A percentile compares a stretch with the other conserved stretches of the same genome.
phyloP scores from a whole-genome alignment of 345 rosid genomes.

The Eucalyptus regnans region DNA sequence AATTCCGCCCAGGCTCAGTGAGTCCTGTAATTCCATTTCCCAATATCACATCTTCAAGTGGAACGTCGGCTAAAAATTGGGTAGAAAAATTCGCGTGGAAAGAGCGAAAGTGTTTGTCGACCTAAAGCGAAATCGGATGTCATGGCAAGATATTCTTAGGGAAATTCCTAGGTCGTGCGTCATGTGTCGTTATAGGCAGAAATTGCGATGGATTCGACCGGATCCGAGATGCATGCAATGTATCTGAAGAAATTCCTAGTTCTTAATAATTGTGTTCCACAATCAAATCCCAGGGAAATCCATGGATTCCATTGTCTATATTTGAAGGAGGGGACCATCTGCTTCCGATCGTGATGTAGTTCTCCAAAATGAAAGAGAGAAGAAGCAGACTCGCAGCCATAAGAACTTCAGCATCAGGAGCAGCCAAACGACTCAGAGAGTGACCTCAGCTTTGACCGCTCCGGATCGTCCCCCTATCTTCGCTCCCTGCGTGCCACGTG shows the following conservation, averaged over 20 bases:
- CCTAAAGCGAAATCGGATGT: background rate
- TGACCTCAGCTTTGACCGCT: background rate
- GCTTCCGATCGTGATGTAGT: background rate
- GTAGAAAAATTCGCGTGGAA: background rate
- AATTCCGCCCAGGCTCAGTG: background rate
- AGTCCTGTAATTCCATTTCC: background rate
- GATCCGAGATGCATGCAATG: background rate
- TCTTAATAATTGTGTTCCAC: background rate
- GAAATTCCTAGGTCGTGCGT: background rate
- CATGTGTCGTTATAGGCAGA: background rate
- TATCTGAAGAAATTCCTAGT: background rate
- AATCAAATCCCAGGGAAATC: background rate
- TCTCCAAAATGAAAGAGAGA: background rate
- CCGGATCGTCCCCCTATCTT: background rate
- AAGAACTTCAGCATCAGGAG: background rate
- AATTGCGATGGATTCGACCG: background rate
- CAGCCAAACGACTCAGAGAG: background rate
- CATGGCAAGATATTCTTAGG: background rate
- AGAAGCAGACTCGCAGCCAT: background rate
- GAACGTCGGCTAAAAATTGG: background rate
- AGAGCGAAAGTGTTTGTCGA: background rate
- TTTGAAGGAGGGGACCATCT: background rate
- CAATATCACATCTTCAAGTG: background rate
- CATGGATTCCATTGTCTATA: background rate
- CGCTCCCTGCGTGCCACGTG: background rate